Evolutionary conservation across 2,329 filamentous ascomycete species (phyloP).

Genomic region (Pseudocercospora pini-densiflorae): DNA sequence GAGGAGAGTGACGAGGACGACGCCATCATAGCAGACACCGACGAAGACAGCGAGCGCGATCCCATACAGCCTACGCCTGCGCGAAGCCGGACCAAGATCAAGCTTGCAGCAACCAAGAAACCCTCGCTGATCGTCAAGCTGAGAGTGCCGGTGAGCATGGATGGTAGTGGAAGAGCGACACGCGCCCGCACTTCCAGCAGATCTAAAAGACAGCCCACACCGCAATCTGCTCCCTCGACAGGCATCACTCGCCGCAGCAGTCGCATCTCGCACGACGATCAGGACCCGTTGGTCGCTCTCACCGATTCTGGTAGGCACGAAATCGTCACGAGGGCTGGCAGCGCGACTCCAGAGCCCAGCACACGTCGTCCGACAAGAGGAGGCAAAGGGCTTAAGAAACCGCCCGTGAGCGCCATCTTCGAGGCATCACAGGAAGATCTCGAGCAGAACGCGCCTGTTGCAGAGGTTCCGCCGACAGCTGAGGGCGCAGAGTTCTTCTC

Average conservation of each 20-base stretch:
- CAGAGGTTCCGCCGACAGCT: slow-evolving; percentile 27
- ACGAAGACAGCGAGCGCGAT: slow-evolving; percentile 44
- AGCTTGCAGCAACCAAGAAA: slow-evolving; percentile 18
- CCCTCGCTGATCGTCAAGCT: slow-evolving; percentile 47
- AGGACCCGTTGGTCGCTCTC: slow-evolving; percentile 61
- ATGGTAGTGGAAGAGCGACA: slow-evolving; percentile 29
- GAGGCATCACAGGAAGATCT: slow-evolving; percentile 59
- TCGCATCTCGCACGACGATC: slow-evolving; percentile 62
- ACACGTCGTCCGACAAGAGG: slow-evolving; percentile 48
- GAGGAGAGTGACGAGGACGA: slow-evolving; percentile 57
- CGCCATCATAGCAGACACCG: slow-evolving; percentile 45
- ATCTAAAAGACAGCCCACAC: slow-evolving; percentile 41
- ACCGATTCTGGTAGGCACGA: slow-evolving; percentile 64
- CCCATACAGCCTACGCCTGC: slow-evolving; percentile 25
- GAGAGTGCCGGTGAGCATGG: slow-evolving; percentile 39
- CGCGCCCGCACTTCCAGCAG: slow-evolving; percentile 48
- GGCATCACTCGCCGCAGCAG: slow-evolving; percentile 55
- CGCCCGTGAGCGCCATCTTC: slow-evolving; percentile 52
- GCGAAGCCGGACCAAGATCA: slow-evolving; percentile 16
- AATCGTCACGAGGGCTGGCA: slow-evolving; percentile 58
- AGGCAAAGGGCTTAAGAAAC: slow-evolving; percentile 55
- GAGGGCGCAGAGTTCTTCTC: slow-evolving; percentile 41
- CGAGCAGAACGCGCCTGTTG: slow-evolving; percentile 39
- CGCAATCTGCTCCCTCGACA: slow-evolving; percentile 25
- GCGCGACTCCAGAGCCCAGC: slow-evolving; percentile 54